Percentiles rank a stretch among this genome's conserved stretches.
phyloP scores from a whole-genome alignment of 106 monocot genomes.

The Xerophyta viscosa region DNA sequence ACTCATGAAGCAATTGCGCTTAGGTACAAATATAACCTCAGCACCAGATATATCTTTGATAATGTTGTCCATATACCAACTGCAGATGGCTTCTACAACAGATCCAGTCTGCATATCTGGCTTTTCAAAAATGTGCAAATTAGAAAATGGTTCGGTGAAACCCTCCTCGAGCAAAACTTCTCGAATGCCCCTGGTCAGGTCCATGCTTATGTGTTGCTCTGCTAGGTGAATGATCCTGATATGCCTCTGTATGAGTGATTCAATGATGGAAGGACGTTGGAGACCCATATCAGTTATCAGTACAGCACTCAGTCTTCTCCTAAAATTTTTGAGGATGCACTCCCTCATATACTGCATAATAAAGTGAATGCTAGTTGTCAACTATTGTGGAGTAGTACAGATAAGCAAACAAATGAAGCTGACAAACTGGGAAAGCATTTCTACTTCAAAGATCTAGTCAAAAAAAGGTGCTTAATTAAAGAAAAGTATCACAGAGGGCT shows the following conservation, averaged over 20 bases:
- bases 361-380: background rate
- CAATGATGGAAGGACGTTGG: conserved; percentile 78
- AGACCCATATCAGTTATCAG: conserved; percentile 68
- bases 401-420: too few relatives aligned
- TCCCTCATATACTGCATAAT: conserved; percentile 96
- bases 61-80: conserved; percentile 87
- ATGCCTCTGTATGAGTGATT: conserved; percentile 71
- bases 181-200: conserved; percentile 80
- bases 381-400: background rate
- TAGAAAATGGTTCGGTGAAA: conserved; percentile 49
- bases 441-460: too few relatives aligned
- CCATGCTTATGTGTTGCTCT: conserved; percentile 97
- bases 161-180: conserved; percentile 72
- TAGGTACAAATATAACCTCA: conserved; percentile 49
- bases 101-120: conserved; percentile 41
- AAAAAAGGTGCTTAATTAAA: too few relatives aligned
- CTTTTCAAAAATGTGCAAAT: conserved; percentile 55
- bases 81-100: conserved; percentile 56
- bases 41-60: conserved; percentile 63
- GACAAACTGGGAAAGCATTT: too few relatives aligned
- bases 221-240: conserved; percentile 74
- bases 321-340: conserved; percentile 86
- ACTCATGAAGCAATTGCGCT: conserved; percentile 62
- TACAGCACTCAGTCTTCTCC: conserved; percentile 58
- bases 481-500: too few relatives aligned